A percentile compares a stretch with the other conserved stretches of the same genome.
phyloP scores from a whole-genome alignment of 129 eudicot genomes.

The Ambrosia artemisiifolia region DNA sequence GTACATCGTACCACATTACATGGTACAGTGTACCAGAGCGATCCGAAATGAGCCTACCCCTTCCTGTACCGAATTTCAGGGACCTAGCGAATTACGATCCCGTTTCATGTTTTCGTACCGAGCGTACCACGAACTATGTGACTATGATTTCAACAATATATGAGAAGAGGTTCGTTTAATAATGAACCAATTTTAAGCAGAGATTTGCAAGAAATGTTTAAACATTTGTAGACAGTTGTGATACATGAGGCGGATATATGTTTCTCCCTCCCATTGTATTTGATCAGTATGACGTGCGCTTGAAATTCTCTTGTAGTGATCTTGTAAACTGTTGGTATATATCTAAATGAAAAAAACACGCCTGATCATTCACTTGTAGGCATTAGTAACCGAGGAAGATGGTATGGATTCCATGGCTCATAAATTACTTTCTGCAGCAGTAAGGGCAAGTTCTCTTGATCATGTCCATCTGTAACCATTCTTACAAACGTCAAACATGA shows the following conservation, averaged over 20 bases:
- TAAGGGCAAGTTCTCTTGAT: conserved; percentile 46
- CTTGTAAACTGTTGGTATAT: neutral
- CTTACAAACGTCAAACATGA: neutral
- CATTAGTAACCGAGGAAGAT: conserved; percentile 87
- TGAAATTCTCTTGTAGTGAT: too few species aligned
- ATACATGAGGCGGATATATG: neutral
- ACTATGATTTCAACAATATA: too few species aligned
- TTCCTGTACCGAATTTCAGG: too few species aligned
- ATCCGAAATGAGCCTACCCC: too few species aligned
- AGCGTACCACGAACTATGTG: too few species aligned
- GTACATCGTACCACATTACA: too few species aligned
- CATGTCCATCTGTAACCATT: neutral
- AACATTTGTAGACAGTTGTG: neutral
- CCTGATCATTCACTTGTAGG: conserved; percentile 42
- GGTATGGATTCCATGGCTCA: conserved; percentile 97
- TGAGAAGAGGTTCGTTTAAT: too few species aligned
- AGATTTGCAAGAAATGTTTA: neutral
- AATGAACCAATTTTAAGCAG: too few species aligned
- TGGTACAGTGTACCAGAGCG: too few species aligned
- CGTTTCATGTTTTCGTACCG: too few species aligned
- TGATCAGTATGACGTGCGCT: neutral
- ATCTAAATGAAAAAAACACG: neutral
- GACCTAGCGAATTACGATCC: too few species aligned
- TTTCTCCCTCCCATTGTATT: neutral
- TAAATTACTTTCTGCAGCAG: conserved; percentile 87